Evolutionary conservation across 225 moss, liverwort and hornwort species (phyloP).

Genomic region (Physcomitrium patens): DNA sequence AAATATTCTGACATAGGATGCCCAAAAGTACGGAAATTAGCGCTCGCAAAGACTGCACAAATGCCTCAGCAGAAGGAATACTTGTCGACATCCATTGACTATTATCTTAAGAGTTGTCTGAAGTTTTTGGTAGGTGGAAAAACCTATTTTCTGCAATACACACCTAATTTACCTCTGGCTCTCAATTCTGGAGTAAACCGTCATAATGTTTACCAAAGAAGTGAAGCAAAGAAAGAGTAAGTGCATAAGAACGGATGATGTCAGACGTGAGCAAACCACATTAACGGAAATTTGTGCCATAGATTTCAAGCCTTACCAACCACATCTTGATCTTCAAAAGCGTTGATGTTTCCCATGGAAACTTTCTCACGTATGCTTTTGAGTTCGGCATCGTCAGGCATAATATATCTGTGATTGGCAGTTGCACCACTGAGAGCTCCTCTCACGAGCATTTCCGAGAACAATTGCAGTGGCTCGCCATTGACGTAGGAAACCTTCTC

Average conservation of each 20-base stretch:
- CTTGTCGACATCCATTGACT: conserved; percentile 4
- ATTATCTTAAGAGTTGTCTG: conserved; percentile 10
- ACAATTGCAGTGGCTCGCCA: conserved; percentile 43
- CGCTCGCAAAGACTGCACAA: not conserved
- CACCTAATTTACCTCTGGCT: not conserved
- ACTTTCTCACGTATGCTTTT: conserved; percentile 42
- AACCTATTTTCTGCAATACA: not conserved
- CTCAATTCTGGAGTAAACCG: conserved; percentile 9
- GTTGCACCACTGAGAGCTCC: conserved; percentile 26
- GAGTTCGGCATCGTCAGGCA: conserved; percentile 30
- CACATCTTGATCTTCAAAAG: conserved; percentile 19
- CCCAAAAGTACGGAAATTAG: not conserved
- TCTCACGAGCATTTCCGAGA: conserved; percentile 43
- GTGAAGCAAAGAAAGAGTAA: not conserved
- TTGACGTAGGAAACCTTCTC: conserved; percentile 43
- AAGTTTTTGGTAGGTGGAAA: not conserved
- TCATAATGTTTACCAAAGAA: not conserved
- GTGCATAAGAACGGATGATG: conserved; percentile 13
- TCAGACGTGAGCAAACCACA: too few relatives aligned
- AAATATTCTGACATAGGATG: not conserved
- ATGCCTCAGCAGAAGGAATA: not conserved
- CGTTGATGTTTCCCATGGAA: conserved; percentile 42
- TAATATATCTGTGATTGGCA: conserved; percentile 24
- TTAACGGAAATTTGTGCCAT: too few relatives aligned
- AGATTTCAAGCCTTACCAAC: conserved; percentile 24